These are phyloP conservation scores for Fusarium dlaminii DNA, from an alignment of 2,329 filamentous ascomycete genomes.

Conservation along the genomic window DNA sequence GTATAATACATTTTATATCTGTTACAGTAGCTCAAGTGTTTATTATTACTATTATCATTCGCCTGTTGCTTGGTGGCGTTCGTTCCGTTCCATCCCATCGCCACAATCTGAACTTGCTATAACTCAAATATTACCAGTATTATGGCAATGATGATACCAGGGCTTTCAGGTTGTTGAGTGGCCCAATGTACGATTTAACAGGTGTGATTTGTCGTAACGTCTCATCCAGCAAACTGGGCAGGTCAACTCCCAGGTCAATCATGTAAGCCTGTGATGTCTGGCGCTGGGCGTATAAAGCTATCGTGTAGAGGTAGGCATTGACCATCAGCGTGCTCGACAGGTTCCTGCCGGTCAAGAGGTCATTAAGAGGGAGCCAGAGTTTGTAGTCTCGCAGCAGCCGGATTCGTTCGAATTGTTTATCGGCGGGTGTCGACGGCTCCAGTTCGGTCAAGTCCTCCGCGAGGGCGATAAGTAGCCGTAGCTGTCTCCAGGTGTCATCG, in stretches of 20 bases:
- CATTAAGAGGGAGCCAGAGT: slow-evolving; percentile 19
- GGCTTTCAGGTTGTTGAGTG: background rate
- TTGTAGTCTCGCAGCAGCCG: slow-evolving; percentile 10
- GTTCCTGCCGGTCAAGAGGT: slow-evolving; percentile 9
- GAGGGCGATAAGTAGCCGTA: slow-evolving; percentile 9
- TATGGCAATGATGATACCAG: background rate
- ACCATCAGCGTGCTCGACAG: slow-evolving; percentile 20
- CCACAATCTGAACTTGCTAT: background rate
- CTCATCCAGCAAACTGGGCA: background rate
- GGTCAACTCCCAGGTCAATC: slow-evolving; percentile 11
- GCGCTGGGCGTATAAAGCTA: slow-evolving; percentile 7
- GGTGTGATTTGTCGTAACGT: slow-evolving; percentile 3
- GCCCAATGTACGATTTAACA: background rate
- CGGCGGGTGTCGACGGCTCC: background rate
- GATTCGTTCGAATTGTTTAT: slow-evolving; percentile 13
- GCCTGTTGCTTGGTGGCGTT: background rate
- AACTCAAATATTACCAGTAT: background rate
- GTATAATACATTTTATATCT: background rate
- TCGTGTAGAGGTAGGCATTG: slow-evolving; percentile 15
- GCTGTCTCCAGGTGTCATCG: background rate
- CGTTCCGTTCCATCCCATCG: background rate
- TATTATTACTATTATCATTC: background rate
- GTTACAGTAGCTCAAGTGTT: background rate
- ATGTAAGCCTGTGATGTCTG: slow-evolving; percentile 10
- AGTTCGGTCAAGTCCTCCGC: slow-evolving; percentile 8